phyloP scores from a whole-genome alignment of 2,329 filamentous ascomycete genomes.

The Escovopsis weberi region DNA sequence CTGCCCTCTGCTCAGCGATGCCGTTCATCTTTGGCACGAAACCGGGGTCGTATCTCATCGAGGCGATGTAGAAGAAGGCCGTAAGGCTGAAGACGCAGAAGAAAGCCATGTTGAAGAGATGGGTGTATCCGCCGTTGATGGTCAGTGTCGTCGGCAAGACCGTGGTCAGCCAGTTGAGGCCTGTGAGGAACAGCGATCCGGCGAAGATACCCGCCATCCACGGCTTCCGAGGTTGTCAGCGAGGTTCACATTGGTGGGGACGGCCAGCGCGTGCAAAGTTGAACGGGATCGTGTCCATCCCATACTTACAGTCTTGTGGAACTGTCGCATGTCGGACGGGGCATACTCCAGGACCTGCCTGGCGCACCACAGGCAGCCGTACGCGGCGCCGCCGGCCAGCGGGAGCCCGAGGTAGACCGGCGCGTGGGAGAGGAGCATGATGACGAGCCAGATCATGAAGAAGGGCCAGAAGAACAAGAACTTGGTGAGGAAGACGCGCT shows the following conservation, averaged over 20 bases:
- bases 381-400: conserved; percentile 48
- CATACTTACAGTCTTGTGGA: conserved; percentile 67
- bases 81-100: conserved; percentile 48
- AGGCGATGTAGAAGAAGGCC: conserved; percentile 72
- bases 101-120: conserved; percentile 70
- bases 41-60: conserved; percentile 81
- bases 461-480: conserved; percentile 90
- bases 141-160: conserved; percentile 42
- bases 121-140: conserved; percentile 17
- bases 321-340: conserved; percentile 72
- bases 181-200: conserved; percentile 68
- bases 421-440: conserved; percentile 60
- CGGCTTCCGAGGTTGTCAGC: conserved; percentile 36
- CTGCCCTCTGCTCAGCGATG: conserved; percentile 75
- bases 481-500: conserved; percentile 61
- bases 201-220: conserved; percentile 92
- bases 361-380: conserved; percentile 61
- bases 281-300: too few species aligned
- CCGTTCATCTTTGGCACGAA: conserved; percentile 85
- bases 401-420: conserved; percentile 67
- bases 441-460: conserved; percentile 52
- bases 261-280: too few species aligned
- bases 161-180: conserved; percentile 57
- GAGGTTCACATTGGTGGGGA: too few species aligned
- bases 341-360: conserved; percentile 69